Evolutionary conservation across 164 flowering plant genomes (phyloP).

Genomic region (Magnolia sinica): DNA sequence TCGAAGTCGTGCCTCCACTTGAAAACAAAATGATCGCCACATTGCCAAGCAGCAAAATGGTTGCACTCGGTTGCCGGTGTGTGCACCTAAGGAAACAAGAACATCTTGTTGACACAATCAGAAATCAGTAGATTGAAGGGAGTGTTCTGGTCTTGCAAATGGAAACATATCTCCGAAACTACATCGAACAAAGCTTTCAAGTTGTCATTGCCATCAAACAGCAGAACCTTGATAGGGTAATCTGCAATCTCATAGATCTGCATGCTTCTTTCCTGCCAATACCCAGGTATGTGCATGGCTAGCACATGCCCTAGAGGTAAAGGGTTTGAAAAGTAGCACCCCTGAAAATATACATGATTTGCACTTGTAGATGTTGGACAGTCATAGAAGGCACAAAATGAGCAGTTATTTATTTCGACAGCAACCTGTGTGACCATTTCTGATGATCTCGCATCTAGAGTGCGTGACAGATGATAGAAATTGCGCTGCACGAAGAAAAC

Average conservation of each 20-base stretch:
- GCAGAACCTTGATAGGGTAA: constrained; percentile 28
- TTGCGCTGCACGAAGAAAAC: constrained; percentile 26
- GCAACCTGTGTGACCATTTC: constrained; percentile 25
- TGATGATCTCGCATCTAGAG: constrained; percentile 20
- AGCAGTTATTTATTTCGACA: constrained; percentile 26
- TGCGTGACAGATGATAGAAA: constrained; percentile 1
- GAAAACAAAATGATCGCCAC: constrained; percentile 31
- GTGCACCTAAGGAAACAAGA: constrained; percentile 33
- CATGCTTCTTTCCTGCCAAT: constrained; percentile 9
- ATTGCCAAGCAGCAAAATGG: constrained; percentile 34
- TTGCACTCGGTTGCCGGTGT: background rate
- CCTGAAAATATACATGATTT: constrained; percentile 23
- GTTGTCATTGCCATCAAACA: constrained; percentile 14
- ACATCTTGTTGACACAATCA: constrained; percentile 24
- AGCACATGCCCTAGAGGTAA: constrained; percentile 29
- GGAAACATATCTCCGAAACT: constrained; percentile 20
- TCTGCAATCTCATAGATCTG: constrained; percentile 14
- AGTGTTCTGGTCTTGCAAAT: constrained; percentile 14
- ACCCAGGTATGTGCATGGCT: constrained; percentile 13
- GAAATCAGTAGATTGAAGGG: constrained; percentile 25
- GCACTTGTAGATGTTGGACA: constrained; percentile 11
- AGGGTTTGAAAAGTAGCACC: constrained; percentile 29
- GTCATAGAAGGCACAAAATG: constrained; percentile 25
- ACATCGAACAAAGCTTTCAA: constrained; percentile 13
- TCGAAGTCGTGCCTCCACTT: constrained; percentile 19